These are phyloP conservation scores for Alternaria brassicae DNA, from an alignment of 2,329 filamentous ascomycete genomes.

Conservation along the genomic window DNA sequence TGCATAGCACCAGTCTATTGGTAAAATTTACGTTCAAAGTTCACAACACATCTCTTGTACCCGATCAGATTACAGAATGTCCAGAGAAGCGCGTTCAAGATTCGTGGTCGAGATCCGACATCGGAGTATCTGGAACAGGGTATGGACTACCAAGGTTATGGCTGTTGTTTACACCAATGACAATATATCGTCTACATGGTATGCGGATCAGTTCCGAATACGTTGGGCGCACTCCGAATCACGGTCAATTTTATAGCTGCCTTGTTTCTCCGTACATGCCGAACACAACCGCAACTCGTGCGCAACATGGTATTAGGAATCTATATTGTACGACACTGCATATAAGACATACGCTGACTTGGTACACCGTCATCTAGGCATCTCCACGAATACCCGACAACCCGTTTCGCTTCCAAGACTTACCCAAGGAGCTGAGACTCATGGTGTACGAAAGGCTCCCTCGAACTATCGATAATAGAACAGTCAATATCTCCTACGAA, in stretches of 20 bases:
- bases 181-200: too few species aligned
- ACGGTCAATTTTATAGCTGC: too few species aligned
- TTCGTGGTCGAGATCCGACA: not conserved
- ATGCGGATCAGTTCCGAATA: too few species aligned
- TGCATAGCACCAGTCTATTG: not conserved
- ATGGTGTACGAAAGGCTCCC: not conserved
- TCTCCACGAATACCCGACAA: not conserved
- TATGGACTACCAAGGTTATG: not conserved
- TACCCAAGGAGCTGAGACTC: not conserved
- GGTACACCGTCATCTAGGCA: too few species aligned
- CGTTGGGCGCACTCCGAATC: too few species aligned
- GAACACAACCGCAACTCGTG: too few species aligned
- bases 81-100: not conserved
- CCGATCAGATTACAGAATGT: not conserved
- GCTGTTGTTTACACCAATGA: too few species aligned
- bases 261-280: too few species aligned
- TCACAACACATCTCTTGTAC: not conserved
- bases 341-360: too few species aligned
- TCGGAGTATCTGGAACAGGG: not conserved
- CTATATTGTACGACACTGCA: too few species aligned
- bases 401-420: not conserved
- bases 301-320: too few species aligned
- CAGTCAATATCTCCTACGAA: not conserved
- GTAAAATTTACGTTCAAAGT: not conserved
- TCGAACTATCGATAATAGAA: not conserved